These are phyloP conservation scores for Bipolaris victoriae DNA, from an alignment of 2,329 filamentous ascomycete species.

Conservation along the genomic window DNA sequence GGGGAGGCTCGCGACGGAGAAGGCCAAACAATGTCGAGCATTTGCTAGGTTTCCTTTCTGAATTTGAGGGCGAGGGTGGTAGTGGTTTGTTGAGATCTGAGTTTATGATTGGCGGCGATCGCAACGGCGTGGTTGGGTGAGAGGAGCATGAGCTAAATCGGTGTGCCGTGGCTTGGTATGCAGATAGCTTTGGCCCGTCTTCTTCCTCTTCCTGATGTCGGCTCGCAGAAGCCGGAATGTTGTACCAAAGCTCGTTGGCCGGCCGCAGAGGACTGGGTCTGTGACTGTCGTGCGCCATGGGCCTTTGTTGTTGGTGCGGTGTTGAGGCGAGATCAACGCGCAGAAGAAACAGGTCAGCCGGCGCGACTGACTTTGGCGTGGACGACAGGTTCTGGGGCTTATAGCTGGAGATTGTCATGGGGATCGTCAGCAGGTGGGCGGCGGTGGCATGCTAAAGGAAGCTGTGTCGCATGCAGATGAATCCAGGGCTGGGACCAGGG, in stretches of 20 bases:
- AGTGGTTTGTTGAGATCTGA: conserved; percentile 39
- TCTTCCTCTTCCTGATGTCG: conserved; percentile 20
- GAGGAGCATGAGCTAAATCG: conserved; percentile 26
- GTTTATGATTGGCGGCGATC: conserved; percentile 29
- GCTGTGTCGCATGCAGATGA: conserved; percentile 28
- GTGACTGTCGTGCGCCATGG: conserved; percentile 32
- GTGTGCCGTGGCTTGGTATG: conserved; percentile 38
- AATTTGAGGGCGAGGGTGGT: conserved; percentile 33
- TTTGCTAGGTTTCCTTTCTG: conserved; percentile 33
- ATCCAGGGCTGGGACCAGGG: conserved; percentile 37
- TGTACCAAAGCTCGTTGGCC: conserved; percentile 42
- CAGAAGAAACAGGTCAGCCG: conserved; percentile 26
- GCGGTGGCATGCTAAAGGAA: conserved; percentile 41
- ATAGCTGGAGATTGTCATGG: conserved; percentile 32
- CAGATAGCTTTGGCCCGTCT: conserved; percentile 28
- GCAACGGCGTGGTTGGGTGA: conserved; percentile 17
- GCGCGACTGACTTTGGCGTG: conserved; percentile 25
- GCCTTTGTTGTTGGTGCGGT: conserved; percentile 12
- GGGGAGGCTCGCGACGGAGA: conserved; percentile 34
- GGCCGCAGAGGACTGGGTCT: conserved; percentile 24
- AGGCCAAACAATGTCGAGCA: conserved; percentile 34
- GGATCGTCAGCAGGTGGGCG: conserved; percentile 37
- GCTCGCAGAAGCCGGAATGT: conserved; percentile 29
- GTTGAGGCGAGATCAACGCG: conserved; percentile 21
- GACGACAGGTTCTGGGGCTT: conserved; percentile 31